These are phyloP conservation scores for Psilocybe cyanescens DNA, from an alignment of 768 basidiomycete genomes.

Conservation along the genomic window DNA sequence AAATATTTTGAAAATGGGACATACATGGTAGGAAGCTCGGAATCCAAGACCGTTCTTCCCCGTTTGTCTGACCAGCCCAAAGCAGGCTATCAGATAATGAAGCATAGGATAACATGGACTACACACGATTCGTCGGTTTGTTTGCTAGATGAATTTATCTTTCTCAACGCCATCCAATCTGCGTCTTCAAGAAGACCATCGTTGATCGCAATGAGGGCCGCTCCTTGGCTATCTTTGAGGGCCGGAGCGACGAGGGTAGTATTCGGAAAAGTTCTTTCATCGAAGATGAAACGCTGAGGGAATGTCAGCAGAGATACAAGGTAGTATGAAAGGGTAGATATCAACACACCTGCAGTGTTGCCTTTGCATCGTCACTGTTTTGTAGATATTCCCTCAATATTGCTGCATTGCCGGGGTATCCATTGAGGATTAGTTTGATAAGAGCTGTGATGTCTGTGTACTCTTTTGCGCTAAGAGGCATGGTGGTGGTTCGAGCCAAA, in stretches of 20 bases:
- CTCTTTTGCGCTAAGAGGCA: conserved; percentile 23
- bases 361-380: conserved; percentile 45
- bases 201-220: conserved; percentile 42
- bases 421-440: conserved; percentile 34
- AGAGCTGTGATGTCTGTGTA: conserved; percentile 23
- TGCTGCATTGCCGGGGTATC: conserved; percentile 41
- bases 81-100: neutral
- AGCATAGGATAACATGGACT: neutral
- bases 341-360: conserved; percentile 33
- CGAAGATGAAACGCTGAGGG: conserved; percentile 30
- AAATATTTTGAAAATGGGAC: neutral
- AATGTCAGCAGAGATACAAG: conserved; percentile 20
- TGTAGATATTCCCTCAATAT: conserved; percentile 43
- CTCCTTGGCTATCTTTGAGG: conserved; percentile 37
- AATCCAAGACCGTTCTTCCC: conserved; percentile 32
- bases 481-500: conserved; percentile 7
- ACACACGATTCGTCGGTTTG: conserved; percentile 22
- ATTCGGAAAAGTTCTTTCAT: conserved; percentile 29
- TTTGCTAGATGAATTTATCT: conserved; percentile 37
- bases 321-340: neutral
- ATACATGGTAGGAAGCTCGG: conserved; percentile 30
- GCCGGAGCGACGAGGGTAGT: conserved; percentile 26
- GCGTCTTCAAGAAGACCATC: conserved; percentile 32
- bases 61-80: conserved; percentile 21
- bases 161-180: conserved; percentile 43